phyloP scores from a whole-genome alignment of 805 yeast species.

The Candida dajiaensis region DNA sequence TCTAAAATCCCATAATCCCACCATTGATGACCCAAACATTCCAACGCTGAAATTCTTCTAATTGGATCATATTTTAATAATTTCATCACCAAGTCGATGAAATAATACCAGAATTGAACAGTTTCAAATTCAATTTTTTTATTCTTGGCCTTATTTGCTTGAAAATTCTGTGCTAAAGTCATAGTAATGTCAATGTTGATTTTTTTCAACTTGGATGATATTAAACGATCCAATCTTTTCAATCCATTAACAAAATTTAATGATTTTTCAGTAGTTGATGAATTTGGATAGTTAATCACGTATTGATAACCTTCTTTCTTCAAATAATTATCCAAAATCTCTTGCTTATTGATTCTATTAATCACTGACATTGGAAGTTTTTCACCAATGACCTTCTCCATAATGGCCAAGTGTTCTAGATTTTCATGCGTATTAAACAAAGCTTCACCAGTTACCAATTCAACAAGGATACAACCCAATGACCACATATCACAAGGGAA shows the following conservation, averaged over 20 bases:
- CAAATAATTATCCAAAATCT: conserved; percentile 9
- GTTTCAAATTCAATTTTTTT: conserved; percentile 46
- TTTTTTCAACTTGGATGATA: conserved; percentile 30
- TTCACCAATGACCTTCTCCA: conserved; percentile 70
- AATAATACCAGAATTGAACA: conserved; percentile 79
- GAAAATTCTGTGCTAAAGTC: conserved; percentile 18
- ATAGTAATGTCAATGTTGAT: conserved; percentile 20
- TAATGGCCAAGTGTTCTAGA: conserved; percentile 89
- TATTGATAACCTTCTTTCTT: conserved; percentile 9
- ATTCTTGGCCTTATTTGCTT: conserved; percentile 21
- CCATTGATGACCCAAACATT: conserved; percentile 81
- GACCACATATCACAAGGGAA: conserved; percentile 98
- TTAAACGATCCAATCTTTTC: conserved; percentile 37
- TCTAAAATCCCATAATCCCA: conserved; percentile 57
- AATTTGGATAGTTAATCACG: conserved; percentile 32
- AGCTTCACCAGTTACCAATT: conserved; percentile 89
- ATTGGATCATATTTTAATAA: conserved; percentile 69
- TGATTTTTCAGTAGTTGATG: conserved; percentile 32
- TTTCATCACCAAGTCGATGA: conserved; percentile 60
- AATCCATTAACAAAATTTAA: conserved; percentile 33
- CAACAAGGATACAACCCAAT: conserved; percentile 88
- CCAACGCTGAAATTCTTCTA: conserved; percentile 65
- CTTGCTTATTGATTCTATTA: conserved; percentile 19
- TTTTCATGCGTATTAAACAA: conserved; percentile 93
- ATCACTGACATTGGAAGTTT: conserved; percentile 36